Base-by-base conservation (phyloP, 805 yeast genomes). In the Candida suzukii region DNA sequence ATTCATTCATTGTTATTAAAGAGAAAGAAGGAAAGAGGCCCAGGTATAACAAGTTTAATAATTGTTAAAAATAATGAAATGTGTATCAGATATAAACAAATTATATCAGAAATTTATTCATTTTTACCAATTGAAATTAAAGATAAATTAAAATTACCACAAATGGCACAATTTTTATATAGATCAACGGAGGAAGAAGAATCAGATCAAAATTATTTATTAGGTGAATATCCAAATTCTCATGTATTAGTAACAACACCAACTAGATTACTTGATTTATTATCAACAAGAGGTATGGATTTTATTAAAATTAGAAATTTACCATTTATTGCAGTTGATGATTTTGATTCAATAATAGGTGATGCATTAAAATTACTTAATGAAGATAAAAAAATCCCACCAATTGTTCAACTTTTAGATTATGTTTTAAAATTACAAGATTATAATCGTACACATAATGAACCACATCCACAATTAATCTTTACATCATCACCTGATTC, bases 241-340 rank as follows among this genome's bases (percentile, higher is more conserved):
- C 63, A 60, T 40, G 44, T 63, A 11, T 30, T 64, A 17, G 59
- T 64, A 2, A 19, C 62, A 1, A 64, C 69, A 0, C 67, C 69
- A 3, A 65, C 57, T 19, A 51, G 67, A 44, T 39, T 64, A n/a
- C 40, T 63, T 13, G 68, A 63, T 44, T 26, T 63, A 24, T 43
- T 64, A 18, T 53, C 66, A 12, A 50, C 59, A 4, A 51, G 58
- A 37, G 63, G 65, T 30, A 57, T 52, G 57, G 61, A 55, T 27
- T 55, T 45, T 38, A 32, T 60, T 11, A 57, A 54, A 28, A 48
- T 64, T 11, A 48, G 52, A 29, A 50, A 46, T 20, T 42, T 64
- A 4, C 44, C 54, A 3, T 54, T 52, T 20, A 48, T 64, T 28
- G 58, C 49, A 9, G 62, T 57, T 14, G 68, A 64, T 46, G 67